Evolutionary conservation across 805 yeast genomes (phyloP).

Genomic region (Ogataea corticis): DNA sequence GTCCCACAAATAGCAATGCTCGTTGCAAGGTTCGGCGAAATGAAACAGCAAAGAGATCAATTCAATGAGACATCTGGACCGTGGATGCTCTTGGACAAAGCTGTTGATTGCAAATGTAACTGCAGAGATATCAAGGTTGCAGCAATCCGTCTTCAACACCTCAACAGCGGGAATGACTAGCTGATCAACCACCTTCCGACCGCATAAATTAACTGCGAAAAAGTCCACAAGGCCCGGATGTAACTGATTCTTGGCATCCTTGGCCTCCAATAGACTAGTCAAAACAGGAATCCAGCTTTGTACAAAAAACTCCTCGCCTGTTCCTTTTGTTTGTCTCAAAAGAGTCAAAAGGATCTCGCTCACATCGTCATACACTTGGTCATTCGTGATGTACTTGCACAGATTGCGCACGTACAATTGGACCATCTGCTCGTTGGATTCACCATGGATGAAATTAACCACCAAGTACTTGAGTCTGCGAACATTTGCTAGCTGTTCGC

Average conservation of each 20-base stretch:
- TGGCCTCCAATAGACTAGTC: constrained; percentile 13
- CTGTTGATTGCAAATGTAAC: background rate
- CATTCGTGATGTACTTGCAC: constrained; percentile 24
- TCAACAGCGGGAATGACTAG: constrained; percentile 4
- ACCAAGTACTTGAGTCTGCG: constrained; percentile 42
- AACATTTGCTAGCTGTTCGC: constrained; percentile 29
- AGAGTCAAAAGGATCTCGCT: constrained; percentile 26
- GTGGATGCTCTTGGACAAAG: background rate
- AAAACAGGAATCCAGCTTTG: constrained; percentile 25
- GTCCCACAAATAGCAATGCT: background rate
- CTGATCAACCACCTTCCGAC: too few species aligned
- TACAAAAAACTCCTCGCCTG: constrained; percentile 8
- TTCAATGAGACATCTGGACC: constrained; percentile 5
- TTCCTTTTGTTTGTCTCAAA: constrained; percentile 11
- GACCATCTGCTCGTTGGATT: constrained; percentile 21
- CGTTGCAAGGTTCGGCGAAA: background rate
- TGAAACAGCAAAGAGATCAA: constrained; percentile 16
- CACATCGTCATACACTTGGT: constrained; percentile 28
- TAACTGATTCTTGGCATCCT: background rate
- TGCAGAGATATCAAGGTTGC: background rate
- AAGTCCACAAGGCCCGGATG: constrained; percentile 1
- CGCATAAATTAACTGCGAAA: too few species aligned
- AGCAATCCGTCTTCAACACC: background rate
- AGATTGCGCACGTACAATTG: constrained; percentile 24
- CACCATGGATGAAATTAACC: constrained; percentile 25